phyloP scores from a whole-genome alignment of 2,329 filamentous ascomycete genomes.

The Diaporthe destruens region DNA sequence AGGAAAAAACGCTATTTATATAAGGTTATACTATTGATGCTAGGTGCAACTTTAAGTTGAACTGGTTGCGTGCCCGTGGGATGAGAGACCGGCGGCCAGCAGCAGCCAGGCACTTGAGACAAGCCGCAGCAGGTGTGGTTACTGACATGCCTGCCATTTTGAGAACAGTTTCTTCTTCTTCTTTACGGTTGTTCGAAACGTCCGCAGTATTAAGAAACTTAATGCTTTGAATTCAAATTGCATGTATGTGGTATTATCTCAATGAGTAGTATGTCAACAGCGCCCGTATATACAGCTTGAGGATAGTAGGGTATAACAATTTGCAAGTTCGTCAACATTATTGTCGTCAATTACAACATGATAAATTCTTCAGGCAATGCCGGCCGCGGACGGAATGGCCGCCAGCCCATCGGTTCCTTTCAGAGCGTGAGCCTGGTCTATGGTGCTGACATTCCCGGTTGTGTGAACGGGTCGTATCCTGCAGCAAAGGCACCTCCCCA shows the following conservation, averaged over 20 bases:
- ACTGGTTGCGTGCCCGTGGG: neutral
- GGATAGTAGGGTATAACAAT: conserved; percentile 8
- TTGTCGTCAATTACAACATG: neutral
- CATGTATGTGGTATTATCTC: neutral
- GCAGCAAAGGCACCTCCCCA: conserved; percentile 51
- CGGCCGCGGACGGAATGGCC: neutral
- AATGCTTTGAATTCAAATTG: neutral
- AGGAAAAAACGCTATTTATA: neutral
- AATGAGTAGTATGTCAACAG: neutral
- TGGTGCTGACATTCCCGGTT: conserved; percentile 28
- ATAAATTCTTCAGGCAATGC: neutral
- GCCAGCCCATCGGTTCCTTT: neutral
- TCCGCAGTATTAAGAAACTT: neutral
- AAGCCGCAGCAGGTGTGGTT: neutral
- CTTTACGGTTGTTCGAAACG: too few species aligned
- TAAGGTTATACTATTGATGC: neutral
- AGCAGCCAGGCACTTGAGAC: too few species aligned
- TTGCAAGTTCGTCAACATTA: neutral
- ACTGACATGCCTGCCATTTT: too few species aligned
- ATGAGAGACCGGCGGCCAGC: neutral
- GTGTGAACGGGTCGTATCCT: conserved; percentile 15
- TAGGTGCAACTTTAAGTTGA: too few species aligned
- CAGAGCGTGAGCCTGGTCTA: conserved; percentile 22
- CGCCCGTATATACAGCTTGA: conserved; percentile 3
- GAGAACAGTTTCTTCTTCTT: neutral